phyloP scores from a whole-genome alignment of 2,329 filamentous ascomycete species.

The Cordyceps fumosorosea region DNA sequence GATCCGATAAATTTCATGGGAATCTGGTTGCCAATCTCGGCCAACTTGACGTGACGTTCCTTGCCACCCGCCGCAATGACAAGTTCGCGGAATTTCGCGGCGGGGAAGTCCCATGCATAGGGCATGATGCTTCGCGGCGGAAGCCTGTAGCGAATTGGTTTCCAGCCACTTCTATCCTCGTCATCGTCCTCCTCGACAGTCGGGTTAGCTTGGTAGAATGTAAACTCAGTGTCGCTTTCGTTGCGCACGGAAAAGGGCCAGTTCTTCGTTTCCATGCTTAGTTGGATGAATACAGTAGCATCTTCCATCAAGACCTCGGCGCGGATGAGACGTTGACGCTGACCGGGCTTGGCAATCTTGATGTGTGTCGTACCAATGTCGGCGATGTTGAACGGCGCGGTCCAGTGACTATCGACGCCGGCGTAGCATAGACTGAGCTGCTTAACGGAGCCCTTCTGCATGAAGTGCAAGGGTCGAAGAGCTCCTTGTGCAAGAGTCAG shows the following conservation, averaged over 20 bases:
- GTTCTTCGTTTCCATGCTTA: slow-evolving; percentile 85
- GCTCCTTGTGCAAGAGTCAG: slow-evolving; percentile 72
- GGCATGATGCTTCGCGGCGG: slow-evolving; percentile 97
- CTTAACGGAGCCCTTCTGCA: slow-evolving; percentile 76
- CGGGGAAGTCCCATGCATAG: slow-evolving; percentile 98
- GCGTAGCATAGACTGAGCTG: slow-evolving; percentile 91
- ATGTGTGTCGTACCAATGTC: slow-evolving; percentile 89
- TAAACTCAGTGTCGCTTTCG: slow-evolving; percentile 93
- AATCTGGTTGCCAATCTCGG: slow-evolving; percentile 92
- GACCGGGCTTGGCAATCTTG: slow-evolving; percentile 85
- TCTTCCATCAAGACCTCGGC: slow-evolving; percentile 88
- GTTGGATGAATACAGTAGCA: slow-evolving; percentile 86
- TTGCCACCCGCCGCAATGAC: slow-evolving; percentile 51
- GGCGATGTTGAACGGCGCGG: slow-evolving; percentile 93
- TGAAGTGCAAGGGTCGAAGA: slow-evolving; percentile 79
- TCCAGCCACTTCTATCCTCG: slow-evolving; percentile 81
- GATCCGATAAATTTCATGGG: slow-evolving; percentile 80
- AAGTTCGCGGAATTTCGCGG: slow-evolving; percentile 92
- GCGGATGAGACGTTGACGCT: slow-evolving; percentile 80
- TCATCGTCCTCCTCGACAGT: slow-evolving; percentile 85
- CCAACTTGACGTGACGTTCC: slow-evolving; percentile 86
- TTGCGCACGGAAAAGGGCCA: slow-evolving; percentile 99
- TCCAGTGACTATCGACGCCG: slow-evolving; percentile 95
- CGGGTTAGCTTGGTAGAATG: slow-evolving; percentile 92
- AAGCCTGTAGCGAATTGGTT: slow-evolving; percentile 83